Evolutionary conservation across 2,329 filamentous ascomycete genomes (phyloP), one percentile per base, ranked within the genome.

Genomic region (Fusarium udum): DNA sequence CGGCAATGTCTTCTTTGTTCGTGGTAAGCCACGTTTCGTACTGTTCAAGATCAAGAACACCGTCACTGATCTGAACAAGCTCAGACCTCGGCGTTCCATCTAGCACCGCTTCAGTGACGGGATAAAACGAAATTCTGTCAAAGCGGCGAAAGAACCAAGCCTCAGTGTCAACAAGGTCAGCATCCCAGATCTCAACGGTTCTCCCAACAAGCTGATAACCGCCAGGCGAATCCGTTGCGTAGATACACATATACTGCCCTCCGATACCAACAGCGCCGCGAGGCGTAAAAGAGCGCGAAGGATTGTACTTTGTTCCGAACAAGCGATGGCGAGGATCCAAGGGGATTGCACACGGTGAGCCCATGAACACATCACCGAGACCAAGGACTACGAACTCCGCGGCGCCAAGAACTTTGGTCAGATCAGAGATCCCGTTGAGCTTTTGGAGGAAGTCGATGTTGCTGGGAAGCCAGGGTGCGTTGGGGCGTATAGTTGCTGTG

Each of bases 381-480:
- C 82, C 82, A 11, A 84, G 69, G 7, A 83, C 80, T 6, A 84
- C 75, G 18, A 82, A 84, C 0, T 74, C 75, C 1, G 80, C 79
- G 2, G 84, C 82, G 7, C 73, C 42, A 22, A 83, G 31, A 4
- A 79, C 34, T 7, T 69, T 45, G 7, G 76, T 74, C 15, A 83
- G 71, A 4, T 78, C 73, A 4, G 76, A 69, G 22, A 82, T 68
- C 1, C 78, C 80, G 64, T 83, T 83, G 16, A 83, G 72, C 48
- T 74, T 67, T 57, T 81, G 77, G 6, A 85, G 69, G 63, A 92
- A 92, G 2, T 87, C 83, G 45, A 91, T 83, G 61, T 91, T 91
- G 72, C 89, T 88, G 0, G 90, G 90, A 1, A 92, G 83, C 76
- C 90, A 92, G 0, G 88, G 86, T 0, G 90, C 90, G 55, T 89